Evolutionary conservation across 805 yeast genomes (phyloP), one percentile per base, ranked within the genome.

Genomic region (Kodamaea kaohsiungensis): DNA sequence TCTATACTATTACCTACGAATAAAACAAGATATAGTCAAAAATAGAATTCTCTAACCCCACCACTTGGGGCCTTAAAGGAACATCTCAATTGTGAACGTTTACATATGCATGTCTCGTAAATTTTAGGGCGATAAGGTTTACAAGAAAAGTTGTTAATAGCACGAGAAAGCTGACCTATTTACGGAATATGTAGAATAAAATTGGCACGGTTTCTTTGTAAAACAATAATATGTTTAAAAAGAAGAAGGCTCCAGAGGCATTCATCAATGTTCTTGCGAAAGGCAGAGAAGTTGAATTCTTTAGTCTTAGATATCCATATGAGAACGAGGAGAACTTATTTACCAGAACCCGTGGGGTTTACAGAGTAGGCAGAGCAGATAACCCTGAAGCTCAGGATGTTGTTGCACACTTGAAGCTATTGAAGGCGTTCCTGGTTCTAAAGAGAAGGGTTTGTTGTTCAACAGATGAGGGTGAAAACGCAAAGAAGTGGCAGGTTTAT

Each of bases 401-500:
- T 2, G 50, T 61, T 10, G 57, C 63, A 12, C 69, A 66, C 52
- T 59, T 67, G 43, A 66, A 63, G 55, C 51, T 67, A 33, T 49
- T 66, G 18, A 56, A 55, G 40, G 62, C 67, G 9, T 65, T 67
- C 49, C 53, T 42, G 16, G 59, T 49, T 1, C 54, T 65, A 53
- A 63, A 65, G 46, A 15, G 46, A 16, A 37, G 45, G 8, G 46
- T 65, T 6, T 46, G 46, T 42, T 46, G 46, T 18, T 25, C 46
- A 7, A 12, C 35, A 16, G 53, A 53, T 25, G 51, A n/a, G 10
- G 22, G 33, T 7, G n/a, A 48, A 27, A 49, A 38, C 25, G 49
- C 52, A 40, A 61, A 60, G 43, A 15, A 17, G 1, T 68, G 71
- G 71, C 59, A 65, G 42, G 56, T 58, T 15, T 67, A 59, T 50